Conservation (phyloP, 192 early-diverging fungal genomes). For the Chytriomyces sp. region DNA sequence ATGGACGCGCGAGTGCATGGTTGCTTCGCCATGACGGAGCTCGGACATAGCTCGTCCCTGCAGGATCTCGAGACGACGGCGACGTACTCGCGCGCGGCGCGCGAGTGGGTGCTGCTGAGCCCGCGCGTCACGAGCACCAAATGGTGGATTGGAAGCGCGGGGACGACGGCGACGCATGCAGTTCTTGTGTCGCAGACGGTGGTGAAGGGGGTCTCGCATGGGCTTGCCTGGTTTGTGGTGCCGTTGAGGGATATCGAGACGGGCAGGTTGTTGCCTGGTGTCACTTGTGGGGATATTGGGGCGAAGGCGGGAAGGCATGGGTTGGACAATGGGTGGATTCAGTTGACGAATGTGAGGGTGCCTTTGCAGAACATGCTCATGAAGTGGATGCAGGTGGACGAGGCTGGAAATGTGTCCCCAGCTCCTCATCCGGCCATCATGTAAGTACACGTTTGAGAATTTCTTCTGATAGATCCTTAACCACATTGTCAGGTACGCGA, state of each 20-base stretch:
- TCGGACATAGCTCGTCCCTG: conserved; percentile 52
- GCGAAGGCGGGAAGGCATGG: conserved; percentile 93
- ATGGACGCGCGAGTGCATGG: conserved; percentile 77
- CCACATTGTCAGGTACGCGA: conserved; percentile 85
- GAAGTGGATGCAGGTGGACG: conserved; percentile 80
- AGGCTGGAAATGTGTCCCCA: not conserved
- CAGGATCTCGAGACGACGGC: conserved; percentile 89
- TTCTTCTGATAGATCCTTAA: conserved; percentile 75
- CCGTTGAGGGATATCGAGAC: conserved; percentile 80
- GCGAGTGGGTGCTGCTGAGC: conserved; percentile 79
- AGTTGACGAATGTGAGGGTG: conserved; percentile 89
- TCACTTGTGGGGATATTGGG: conserved; percentile 90
- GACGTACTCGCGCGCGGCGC: conserved; percentile 77
- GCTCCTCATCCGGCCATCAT: conserved; percentile 9
- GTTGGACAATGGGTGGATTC: conserved; percentile 92
- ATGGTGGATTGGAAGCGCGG: conserved; percentile 97
- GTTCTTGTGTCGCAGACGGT: conserved; percentile 83
- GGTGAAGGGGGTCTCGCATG: conserved; percentile 78
- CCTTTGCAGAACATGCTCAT: conserved; percentile 89
- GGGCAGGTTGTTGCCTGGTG: conserved; percentile 78
- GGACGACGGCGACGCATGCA: conserved; percentile 82
- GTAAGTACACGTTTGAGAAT: not conserved
- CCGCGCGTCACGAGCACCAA: conserved; percentile 70
- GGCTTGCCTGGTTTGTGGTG: conserved; percentile 87
- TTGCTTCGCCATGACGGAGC: conserved; percentile 93